Evolutionary conservation across 2,329 filamentous ascomycete genomes (phyloP), one percentile per base, ranked within the genome.

Genomic region (Aspergillus pseudoglaucus): DNA sequence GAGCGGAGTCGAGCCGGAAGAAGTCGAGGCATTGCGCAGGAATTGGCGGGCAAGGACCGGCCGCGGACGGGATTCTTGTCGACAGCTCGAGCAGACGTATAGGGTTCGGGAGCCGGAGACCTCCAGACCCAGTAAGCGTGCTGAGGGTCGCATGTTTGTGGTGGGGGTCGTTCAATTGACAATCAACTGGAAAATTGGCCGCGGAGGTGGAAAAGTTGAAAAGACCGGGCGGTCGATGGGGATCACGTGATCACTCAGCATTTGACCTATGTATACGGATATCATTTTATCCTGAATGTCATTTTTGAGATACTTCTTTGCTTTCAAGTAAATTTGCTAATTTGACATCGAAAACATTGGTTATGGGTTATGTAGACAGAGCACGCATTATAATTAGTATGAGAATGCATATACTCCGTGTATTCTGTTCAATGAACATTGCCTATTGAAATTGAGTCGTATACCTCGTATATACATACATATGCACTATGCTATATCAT

Each of bases 41-140:
- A 62, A 59, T 57, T 65, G 63, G 44, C 58, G 63, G 45, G 59
- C 49, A 40, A 63, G 51, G 15, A 62, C 54, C 6, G 62, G 59
- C n/a, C 59, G 60, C 20, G 67, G 65, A 22, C 60, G 53, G 32
- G 58, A 60, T 57, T 65, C 64, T 48, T 68, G 61, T 58, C 66
- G 62, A 57, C 69, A 72, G 46, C 58, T 64, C 12, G 67, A 70
- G 56, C 69, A 72, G 52, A 72, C 57, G 22, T 70, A 72, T 23
- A 64, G 54, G 37, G 59, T 47, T 27, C 55, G 58, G 4, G 60
- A 57, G 14, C 55, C 52, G 3, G 63, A 48, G 9, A 59, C 62
- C 61, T 70, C 68, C 53, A 68, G 61, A 46, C 61, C 56, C 43
- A 70, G 57, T 38, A 71, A 52, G 49, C 66, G 67, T 55, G 64